Percentiles rank a stretch among this genome's conserved stretches.
phyloP scores from a whole-genome alignment of 371 early-diverging fungal genomes.

The Parasitella parasitica region DNA sequence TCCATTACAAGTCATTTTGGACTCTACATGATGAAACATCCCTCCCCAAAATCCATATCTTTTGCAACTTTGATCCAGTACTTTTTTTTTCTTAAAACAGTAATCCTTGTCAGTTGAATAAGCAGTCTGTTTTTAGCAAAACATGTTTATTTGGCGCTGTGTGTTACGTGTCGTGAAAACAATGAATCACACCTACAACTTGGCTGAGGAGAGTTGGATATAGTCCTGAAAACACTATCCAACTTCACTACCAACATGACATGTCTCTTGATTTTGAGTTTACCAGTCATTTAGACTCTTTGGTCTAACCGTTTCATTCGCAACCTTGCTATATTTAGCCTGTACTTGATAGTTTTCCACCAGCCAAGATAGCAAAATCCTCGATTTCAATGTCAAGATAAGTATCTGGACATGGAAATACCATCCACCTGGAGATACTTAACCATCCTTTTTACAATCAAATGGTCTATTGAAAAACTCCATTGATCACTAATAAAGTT shows the following conservation, averaged over 20 bases:
- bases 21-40: too few relatives aligned
- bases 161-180: background rate
- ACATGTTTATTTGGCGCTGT: background rate
- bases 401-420: constrained; percentile 64
- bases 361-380: constrained; percentile 84
- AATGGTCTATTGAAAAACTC: constrained; percentile 85
- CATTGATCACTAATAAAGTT: constrained; percentile 65
- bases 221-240: constrained; percentile 59
- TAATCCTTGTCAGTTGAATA: too few relatives aligned
- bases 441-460: constrained; percentile 71
- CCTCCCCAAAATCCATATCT: too few relatives aligned
- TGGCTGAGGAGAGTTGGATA: constrained; percentile 46
- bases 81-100: too few relatives aligned
- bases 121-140: too few relatives aligned
- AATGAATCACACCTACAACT: too few relatives aligned
- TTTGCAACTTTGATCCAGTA: too few relatives aligned
- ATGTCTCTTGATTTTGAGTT: constrained; percentile 84
- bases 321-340: too few relatives aligned
- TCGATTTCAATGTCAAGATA: constrained; percentile 61
- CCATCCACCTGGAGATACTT: constrained; percentile 63
- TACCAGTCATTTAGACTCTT: constrained; percentile 86
- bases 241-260: constrained; percentile 85
- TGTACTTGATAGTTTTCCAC: constrained; percentile 85
- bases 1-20: too few relatives aligned
- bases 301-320: too few relatives aligned